Conservation (phyloP, 352 stramenopile genomes). For the Globisporangium paddicum region DNA sequence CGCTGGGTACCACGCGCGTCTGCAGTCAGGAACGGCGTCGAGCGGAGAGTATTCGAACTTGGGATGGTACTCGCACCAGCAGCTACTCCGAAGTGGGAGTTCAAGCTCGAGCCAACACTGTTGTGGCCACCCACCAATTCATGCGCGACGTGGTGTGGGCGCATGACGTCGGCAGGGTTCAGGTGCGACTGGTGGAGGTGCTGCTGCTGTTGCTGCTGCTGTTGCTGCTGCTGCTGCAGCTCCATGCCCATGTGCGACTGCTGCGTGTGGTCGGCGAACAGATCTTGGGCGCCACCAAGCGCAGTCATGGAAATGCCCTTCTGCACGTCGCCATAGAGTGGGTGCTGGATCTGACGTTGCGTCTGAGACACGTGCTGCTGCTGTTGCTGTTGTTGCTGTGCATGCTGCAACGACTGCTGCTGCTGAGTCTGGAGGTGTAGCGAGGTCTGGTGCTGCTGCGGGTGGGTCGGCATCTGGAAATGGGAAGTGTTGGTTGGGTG, state of each 20-base stretch:
- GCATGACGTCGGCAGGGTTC: slow-evolving; percentile 26
- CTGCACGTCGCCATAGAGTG: slow-evolving; percentile 47
- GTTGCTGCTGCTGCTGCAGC: slow-evolving; percentile 34
- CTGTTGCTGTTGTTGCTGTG: slow-evolving; percentile 16
- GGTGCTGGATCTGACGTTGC: slow-evolving; percentile 36
- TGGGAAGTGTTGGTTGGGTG: slow-evolving; percentile 20
- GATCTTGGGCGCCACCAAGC: slow-evolving; percentile 32
- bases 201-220: slow-evolving; percentile 20
- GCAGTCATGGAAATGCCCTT: slow-evolving; percentile 48
- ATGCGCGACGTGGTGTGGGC: slow-evolving; percentile 30
- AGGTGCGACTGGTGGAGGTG: slow-evolving; percentile 9
- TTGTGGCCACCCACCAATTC: slow-evolving; percentile 8
- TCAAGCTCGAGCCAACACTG: slow-evolving; percentile 1
- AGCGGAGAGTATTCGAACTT: slow-evolving; percentile 9
- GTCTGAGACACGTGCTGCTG: slow-evolving; percentile 32
- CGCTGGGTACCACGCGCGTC: slow-evolving; percentile 11
- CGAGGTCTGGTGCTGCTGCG: slow-evolving; percentile 20
- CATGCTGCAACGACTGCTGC: slow-evolving; percentile 23
- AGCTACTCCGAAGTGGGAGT: slow-evolving; percentile 11
- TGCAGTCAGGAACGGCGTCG: slow-evolving; percentile 10
- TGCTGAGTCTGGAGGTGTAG: slow-evolving; percentile 33
- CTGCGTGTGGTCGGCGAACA: slow-evolving; percentile 36
- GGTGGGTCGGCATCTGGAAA: slow-evolving; percentile 36
- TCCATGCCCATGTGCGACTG: slow-evolving; percentile 52
- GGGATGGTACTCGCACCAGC: background rate